These are phyloP conservation scores for Leptomonas pyrrhocoris DNA, from an alignment of 208 protist genomes.

Conservation along the genomic window DNA sequence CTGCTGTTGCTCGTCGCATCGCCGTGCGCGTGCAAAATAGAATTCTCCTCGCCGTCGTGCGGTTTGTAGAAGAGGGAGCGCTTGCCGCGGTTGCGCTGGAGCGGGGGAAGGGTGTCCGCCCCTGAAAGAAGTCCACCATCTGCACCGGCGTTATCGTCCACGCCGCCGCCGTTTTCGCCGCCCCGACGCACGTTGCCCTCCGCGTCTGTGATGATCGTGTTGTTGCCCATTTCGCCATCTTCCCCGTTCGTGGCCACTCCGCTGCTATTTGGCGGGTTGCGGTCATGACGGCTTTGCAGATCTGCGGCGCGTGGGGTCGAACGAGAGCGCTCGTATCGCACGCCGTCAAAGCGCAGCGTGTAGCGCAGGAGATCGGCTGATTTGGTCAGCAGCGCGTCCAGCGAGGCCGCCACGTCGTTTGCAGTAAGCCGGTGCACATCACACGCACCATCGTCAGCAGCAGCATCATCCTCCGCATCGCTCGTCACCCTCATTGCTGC, in stretches of 20 bases:
- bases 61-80: conserved; percentile 49
- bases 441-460: neutral
- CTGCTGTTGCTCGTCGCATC: neutral
- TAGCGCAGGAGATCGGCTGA: conserved; percentile 18
- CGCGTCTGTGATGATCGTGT: too few species aligned
- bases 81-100: conserved; percentile 40
- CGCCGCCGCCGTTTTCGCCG: neutral
- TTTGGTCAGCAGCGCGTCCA: conserved; percentile 22
- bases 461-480: too few species aligned
- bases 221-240: too few species aligned
- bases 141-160: neutral
- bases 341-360: conserved; percentile 30
- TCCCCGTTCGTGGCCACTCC: too few species aligned
- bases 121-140: neutral
- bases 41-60: conserved; percentile 1
- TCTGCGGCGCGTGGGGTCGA: neutral
- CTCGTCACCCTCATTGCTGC: neutral
- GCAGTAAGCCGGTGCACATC: conserved; percentile 3
- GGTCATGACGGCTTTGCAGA: neutral
- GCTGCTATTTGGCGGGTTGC: neutral
- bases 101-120: conserved; percentile 17
- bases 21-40: neutral
- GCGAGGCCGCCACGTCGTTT: conserved; percentile 4
- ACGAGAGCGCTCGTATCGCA: conserved; percentile 27
- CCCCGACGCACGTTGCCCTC: neutral